Evolutionary conservation across 2,329 filamentous ascomycete species (phyloP).

Genomic region (Exophiala mesophila): DNA sequence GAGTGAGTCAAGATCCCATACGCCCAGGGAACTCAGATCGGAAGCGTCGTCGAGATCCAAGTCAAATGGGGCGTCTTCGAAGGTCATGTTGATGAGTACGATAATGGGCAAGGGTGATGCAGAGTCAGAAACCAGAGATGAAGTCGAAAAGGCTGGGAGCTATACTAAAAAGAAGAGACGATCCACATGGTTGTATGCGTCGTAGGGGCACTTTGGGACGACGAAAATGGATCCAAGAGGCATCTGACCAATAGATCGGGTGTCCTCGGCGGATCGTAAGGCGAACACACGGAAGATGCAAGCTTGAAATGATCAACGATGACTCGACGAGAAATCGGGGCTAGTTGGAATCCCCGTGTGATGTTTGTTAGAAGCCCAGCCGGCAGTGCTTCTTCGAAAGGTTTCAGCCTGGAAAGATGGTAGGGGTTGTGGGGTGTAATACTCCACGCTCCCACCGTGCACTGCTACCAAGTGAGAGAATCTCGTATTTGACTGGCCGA

Average conservation of each 20-base stretch:
- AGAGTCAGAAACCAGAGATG: too few species aligned
- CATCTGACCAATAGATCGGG: conserved; percentile 7
- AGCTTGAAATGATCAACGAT: not conserved
- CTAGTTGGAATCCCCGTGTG: too few species aligned
- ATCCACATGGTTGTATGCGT: not conserved
- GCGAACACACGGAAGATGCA: conserved; percentile 14
- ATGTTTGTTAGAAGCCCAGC: too few species aligned
- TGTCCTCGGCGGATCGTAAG: conserved; percentile 19
- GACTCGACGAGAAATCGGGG: too few species aligned
- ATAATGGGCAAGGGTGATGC: too few species aligned
- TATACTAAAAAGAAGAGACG: conserved; percentile 2
- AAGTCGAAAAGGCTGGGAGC: conserved; percentile 3
- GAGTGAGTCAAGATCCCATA: conserved; percentile 13
- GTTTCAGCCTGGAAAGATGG: too few species aligned
- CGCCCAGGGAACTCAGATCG: conserved; percentile 10
- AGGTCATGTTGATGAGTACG: conserved; percentile 12
- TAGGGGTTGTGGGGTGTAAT: too few species aligned
- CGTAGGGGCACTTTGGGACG: not conserved
- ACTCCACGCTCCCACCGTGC: too few species aligned
- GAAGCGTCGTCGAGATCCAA: conserved; percentile 7
- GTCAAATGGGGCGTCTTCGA: conserved; percentile 3
- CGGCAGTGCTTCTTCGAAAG: too few species aligned
- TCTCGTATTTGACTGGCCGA: too few species aligned
- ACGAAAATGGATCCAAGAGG: conserved; percentile 10
- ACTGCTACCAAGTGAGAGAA: too few species aligned